Percentiles rank a stretch among this genome's conserved stretches.
Evolutionary conservation across 352 stramenopile species (phyloP).

Genomic region (Pythium rishiriense): DNA sequence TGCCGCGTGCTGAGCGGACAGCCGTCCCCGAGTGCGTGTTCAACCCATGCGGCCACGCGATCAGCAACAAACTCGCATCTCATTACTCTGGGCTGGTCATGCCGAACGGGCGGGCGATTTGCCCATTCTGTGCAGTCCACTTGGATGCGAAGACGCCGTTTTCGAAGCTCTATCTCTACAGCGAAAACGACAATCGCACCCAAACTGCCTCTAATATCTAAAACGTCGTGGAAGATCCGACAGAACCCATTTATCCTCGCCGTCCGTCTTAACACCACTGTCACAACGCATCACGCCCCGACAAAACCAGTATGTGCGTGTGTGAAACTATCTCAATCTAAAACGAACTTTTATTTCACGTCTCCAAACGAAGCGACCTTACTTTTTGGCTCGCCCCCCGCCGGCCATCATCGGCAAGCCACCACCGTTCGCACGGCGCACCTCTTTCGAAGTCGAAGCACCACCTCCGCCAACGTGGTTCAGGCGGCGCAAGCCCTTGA

Average conservation of each 20-base stretch:
- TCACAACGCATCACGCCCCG: background rate
- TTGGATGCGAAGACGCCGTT: constrained; percentile 63
- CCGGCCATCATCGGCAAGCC: background rate
- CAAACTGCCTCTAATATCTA: background rate
- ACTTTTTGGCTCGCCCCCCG: constrained; percentile 10
- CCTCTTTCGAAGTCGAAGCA: constrained; percentile 30
- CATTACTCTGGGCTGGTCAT: constrained; percentile 66
- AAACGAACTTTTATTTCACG: background rate
- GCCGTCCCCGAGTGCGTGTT: constrained; percentile 75
- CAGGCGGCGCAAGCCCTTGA: constrained; percentile 77
- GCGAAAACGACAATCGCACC: constrained; percentile 27
- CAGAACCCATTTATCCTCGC: background rate
- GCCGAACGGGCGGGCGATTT: constrained; percentile 77
- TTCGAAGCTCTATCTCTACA: constrained; percentile 78
- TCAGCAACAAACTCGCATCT: constrained; percentile 60
- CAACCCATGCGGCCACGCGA: constrained; percentile 82
- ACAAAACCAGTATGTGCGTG: background rate
- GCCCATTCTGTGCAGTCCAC: constrained; percentile 76
- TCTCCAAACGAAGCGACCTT: background rate
- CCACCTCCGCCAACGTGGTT: constrained; percentile 33
- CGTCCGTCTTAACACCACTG: background rate
- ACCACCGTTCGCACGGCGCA: constrained; percentile 28
- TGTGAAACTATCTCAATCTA: constrained; percentile 15
- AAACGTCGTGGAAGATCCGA: no score
- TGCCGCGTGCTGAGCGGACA: constrained; percentile 55